Evolutionary conservation across 2,329 filamentous ascomycete species (phyloP).

Genomic region (Fusarium virguliforme): DNA sequence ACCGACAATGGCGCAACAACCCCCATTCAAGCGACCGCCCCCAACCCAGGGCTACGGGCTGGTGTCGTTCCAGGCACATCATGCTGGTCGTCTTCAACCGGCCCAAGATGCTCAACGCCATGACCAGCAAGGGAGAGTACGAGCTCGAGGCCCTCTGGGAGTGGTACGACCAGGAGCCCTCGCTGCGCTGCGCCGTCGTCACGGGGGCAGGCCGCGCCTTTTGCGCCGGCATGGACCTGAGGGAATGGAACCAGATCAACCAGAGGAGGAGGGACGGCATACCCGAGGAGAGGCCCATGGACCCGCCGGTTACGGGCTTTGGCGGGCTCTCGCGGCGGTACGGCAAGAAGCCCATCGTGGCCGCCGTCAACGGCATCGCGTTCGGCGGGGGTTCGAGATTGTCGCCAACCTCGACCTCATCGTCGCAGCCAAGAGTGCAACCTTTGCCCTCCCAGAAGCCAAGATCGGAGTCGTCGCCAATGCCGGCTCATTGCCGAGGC

Average conservation of each 20-base stretch:
- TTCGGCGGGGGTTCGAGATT: conserved; percentile 86
- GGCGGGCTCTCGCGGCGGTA: conserved; percentile 76
- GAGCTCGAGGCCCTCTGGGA: conserved; percentile 65
- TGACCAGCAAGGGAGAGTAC: conserved; percentile 48
- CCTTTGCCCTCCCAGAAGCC: conserved; percentile 81
- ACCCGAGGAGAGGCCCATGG: conserved; percentile 48
- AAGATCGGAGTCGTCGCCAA: conserved; percentile 79
- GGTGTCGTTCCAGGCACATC: conserved; percentile 47
- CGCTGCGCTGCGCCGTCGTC: conserved; percentile 74
- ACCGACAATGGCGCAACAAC: conserved; percentile 36
- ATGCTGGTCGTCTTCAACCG: conserved; percentile 51
- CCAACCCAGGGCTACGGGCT: conserved; percentile 43
- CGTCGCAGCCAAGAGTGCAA: conserved; percentile 71
- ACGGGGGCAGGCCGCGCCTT: conserved; percentile 77
- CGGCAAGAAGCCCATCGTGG: conserved; percentile 83
- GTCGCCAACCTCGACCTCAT: conserved; percentile 81
- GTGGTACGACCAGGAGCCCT: conserved; percentile 76
- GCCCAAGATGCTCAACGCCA: conserved; percentile 46
- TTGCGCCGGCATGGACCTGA: conserved; percentile 78
- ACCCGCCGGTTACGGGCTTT: conserved; percentile 65
- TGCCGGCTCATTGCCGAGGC: conserved; percentile 78
- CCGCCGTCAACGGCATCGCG: conserved; percentile 82
- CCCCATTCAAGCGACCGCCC: conserved; percentile 40
- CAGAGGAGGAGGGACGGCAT: conserved; percentile 40
- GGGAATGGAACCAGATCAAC: conserved; percentile 55